Evolutionary conservation across 2,329 filamentous ascomycete species (phyloP), one percentile per base, ranked within the genome.

Genomic region (Septoria petroselini): DNA sequence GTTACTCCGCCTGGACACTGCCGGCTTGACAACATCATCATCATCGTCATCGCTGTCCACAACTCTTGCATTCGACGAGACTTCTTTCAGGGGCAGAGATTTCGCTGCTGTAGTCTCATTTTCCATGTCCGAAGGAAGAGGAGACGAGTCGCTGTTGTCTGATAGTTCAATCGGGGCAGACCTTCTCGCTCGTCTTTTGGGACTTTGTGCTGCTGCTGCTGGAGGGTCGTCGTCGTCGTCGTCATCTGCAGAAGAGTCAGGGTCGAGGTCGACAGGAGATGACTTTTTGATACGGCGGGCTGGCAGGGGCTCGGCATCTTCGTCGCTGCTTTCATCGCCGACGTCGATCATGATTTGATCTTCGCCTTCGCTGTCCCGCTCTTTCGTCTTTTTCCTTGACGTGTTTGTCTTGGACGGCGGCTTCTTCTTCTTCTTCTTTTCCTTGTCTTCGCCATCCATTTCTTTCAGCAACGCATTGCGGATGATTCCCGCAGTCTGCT

Each of bases 401-500:
- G 42, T 27, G 54, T 19, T 56, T 56, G 44, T 47, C n/a, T 50
- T 30, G 53, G 56, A 58, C 39, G 42, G 49, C 50, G 46, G 48
- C 50, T 49, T 54, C 30, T 53, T 56, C 48, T 59, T 54, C 59
- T 66, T 57, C 30, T 51, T 52, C 49, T 54, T 55, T 38, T 55
- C 48, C 19, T 53, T 54, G 33, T 45, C 49, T 21, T 63, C 64
- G 47, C 64, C 59, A n/a, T 62, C 51, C 14, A 59, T 58, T 2
- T 69, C 72, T 46, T 68, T 71, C 30, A 73, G 66, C 46, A 81
- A 57, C 4, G 74, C 74, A 42, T 75, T 72, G 48, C 72, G 71
- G 50, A 81, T 73, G 12, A 73, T 71, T 25, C 72, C 68, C 21
- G 70, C 70, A 43, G 77, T 79, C 40, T 78, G 78, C 56, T 81